These are phyloP conservation scores for Trichophaea hybrida DNA, from an alignment of 2,329 filamentous ascomycete genomes.

Conservation along the genomic window DNA sequence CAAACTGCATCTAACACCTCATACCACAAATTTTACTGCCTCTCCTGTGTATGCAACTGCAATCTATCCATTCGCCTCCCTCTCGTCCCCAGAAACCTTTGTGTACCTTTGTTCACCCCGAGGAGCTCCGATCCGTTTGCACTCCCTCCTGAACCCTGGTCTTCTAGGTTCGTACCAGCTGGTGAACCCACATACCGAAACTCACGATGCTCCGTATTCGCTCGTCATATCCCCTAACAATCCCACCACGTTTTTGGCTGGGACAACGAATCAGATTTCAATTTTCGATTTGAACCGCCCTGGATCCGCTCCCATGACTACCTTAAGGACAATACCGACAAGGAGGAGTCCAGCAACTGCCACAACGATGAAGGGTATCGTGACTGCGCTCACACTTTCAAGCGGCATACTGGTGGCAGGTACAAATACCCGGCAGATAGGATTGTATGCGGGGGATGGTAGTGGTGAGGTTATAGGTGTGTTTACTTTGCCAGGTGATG, in stretches of 20 bases:
- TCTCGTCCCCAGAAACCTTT: conserved; percentile 33
- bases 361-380: conserved; percentile 33
- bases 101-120: conserved; percentile 33
- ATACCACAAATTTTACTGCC: conserved; percentile 29
- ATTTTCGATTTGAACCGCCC: conserved; percentile 35
- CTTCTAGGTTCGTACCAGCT: conserved; percentile 34
- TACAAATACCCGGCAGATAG: conserved; percentile 35
- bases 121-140: conserved; percentile 36
- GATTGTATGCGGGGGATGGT: conserved; percentile 33
- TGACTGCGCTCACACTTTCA: conserved; percentile 33
- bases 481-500: conserved; percentile 29
- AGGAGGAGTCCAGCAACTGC: conserved; percentile 26
- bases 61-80: conserved; percentile 34
- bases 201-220: conserved; percentile 22
- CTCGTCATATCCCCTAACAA: background rate
- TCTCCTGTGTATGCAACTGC: conserved; percentile 34
- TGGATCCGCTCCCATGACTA: conserved; percentile 29
- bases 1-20: conserved; percentile 29
- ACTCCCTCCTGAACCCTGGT: conserved; percentile 34
- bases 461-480: conserved; percentile 31
- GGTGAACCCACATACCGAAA: conserved; percentile 32
- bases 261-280: conserved; percentile 32
- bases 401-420: conserved; percentile 35
- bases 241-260: conserved; percentile 34
- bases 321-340: conserved; percentile 29